phyloP scores from a whole-genome alignment of 768 basidiomycete species.

The Collybia nuda region DNA sequence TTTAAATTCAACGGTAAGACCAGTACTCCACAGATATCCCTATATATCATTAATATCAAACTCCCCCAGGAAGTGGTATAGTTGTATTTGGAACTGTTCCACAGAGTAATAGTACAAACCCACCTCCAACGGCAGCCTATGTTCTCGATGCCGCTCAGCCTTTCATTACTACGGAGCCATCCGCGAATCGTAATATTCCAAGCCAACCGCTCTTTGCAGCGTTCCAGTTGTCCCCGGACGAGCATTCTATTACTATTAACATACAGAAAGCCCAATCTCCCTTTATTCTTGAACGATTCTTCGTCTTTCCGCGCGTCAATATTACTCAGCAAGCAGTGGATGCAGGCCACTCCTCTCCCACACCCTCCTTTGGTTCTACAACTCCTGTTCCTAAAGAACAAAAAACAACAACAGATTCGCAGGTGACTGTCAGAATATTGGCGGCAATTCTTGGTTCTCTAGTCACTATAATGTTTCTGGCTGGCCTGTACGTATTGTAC shows the following conservation, averaged over 20 bases:
- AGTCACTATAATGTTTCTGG: slow-evolving; percentile 15
- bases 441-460: slow-evolving; percentile 24
- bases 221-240: slow-evolving; percentile 18
- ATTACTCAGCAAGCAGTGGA: slow-evolving; percentile 1
- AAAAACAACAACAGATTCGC: background rate
- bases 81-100: slow-evolving; percentile 46
- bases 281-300: slow-evolving; percentile 40
- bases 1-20: slow-evolving; percentile 37
- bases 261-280: slow-evolving; percentile 32
- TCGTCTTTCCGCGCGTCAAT: slow-evolving; percentile 27
- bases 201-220: slow-evolving; percentile 45
- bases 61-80: slow-evolving; percentile 40
- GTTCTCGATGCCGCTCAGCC: slow-evolving; percentile 32
- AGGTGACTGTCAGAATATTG: slow-evolving; percentile 19
- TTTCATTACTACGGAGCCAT: slow-evolving; percentile 33
- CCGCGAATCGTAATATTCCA: slow-evolving; percentile 26
- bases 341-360: background rate
- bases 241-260: slow-evolving; percentile 39
- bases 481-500: slow-evolving; percentile 11
- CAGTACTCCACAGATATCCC: background rate
- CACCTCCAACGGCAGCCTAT: slow-evolving; percentile 40
- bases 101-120: slow-evolving; percentile 29
- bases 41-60: background rate
- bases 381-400: background rate
- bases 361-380: background rate